phyloP scores from a whole-genome alignment of 202 grass and related monocot species.

The Tripidium arundinaceum region DNA sequence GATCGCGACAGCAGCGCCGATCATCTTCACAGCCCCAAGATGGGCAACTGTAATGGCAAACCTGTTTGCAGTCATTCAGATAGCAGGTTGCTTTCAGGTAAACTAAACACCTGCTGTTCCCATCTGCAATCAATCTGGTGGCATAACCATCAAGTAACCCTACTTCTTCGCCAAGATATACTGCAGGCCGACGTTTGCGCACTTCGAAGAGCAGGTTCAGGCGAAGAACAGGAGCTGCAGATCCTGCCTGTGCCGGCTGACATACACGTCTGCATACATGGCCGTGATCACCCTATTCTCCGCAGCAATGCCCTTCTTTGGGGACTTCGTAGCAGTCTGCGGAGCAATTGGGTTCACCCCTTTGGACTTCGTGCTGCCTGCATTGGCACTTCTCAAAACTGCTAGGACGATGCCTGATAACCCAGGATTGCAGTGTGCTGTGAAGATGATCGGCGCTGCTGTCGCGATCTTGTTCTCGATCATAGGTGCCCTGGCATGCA shows the following conservation, averaged over 20 bases:
- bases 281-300: conserved; percentile 45
- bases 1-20: conserved; percentile 13
- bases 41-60: conserved; percentile 90
- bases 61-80: conserved; percentile 81
- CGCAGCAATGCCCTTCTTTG: conserved; percentile 73
- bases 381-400: conserved; percentile 51
- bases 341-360: conserved; percentile 82
- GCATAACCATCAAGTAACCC: neutral
- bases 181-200: conserved; percentile 60
- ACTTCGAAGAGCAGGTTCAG: conserved; percentile 35
- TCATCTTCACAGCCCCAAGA: conserved; percentile 22
- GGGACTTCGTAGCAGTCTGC: conserved; percentile 77
- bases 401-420: conserved; percentile 43
- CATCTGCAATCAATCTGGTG: neutral
- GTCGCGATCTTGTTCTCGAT: conserved; percentile 41
- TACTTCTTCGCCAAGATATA: conserved; percentile 53
- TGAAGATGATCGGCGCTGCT: conserved; percentile 20
- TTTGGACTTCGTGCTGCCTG: conserved; percentile 76
- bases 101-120: neutral
- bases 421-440: neutral
- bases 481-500: conserved; percentile 52
- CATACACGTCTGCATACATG: conserved; percentile 56
- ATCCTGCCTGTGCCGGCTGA: conserved; percentile 34
- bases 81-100: conserved; percentile 90
- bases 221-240: conserved; percentile 13